phyloP scores from a whole-genome alignment of 805 yeast genomes.

The Starmerella asiatica region DNA sequence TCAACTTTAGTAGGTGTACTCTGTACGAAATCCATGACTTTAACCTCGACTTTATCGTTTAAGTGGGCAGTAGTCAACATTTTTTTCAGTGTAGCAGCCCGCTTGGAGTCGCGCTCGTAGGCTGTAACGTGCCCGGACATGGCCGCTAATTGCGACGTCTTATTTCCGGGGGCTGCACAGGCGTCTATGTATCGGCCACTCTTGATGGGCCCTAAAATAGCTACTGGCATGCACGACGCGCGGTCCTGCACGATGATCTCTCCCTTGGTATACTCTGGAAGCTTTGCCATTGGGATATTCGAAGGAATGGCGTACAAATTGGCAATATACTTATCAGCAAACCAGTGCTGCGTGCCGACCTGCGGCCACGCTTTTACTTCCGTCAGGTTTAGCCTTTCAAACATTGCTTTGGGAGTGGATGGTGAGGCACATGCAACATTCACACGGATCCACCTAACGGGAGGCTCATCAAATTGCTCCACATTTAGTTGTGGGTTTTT shows the following conservation, averaged over 20 bases:
- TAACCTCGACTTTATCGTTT: constrained; percentile 31
- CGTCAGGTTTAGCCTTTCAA: constrained; percentile 11
- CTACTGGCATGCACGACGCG: constrained; percentile 94
- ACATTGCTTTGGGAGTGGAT: constrained; percentile 26
- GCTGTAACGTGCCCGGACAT: constrained; percentile 43
- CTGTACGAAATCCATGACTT: constrained; percentile 48
- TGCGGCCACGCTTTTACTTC: constrained; percentile 24
- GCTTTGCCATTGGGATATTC: constrained; percentile 49
- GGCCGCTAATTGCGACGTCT: constrained; percentile 84
- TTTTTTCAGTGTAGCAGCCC: constrained; percentile 55
- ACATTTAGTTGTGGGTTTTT: constrained; percentile 34
- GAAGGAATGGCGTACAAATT: constrained; percentile 75
- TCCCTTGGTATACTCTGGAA: constrained; percentile 62
- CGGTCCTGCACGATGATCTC: constrained; percentile 84
- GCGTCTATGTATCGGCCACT: constrained; percentile 54
- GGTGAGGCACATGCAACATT: constrained; percentile 45
- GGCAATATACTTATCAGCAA: constrained; percentile 60
- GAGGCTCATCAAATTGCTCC: constrained; percentile 17
- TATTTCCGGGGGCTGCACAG: constrained; percentile 98
- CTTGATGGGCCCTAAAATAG: constrained; percentile 50
- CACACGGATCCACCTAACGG: constrained; percentile 39
- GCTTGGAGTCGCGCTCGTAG: constrained; percentile 67
- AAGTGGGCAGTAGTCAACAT: constrained; percentile 78
- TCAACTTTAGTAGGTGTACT: constrained; percentile 49
- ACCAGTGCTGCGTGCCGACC: constrained; percentile 25